Percentiles rank a stretch among this genome's conserved stretches.
Conservation (phyloP, 1,284 basidiomycete genomes). For the Singerocomus inundabilis region DNA sequence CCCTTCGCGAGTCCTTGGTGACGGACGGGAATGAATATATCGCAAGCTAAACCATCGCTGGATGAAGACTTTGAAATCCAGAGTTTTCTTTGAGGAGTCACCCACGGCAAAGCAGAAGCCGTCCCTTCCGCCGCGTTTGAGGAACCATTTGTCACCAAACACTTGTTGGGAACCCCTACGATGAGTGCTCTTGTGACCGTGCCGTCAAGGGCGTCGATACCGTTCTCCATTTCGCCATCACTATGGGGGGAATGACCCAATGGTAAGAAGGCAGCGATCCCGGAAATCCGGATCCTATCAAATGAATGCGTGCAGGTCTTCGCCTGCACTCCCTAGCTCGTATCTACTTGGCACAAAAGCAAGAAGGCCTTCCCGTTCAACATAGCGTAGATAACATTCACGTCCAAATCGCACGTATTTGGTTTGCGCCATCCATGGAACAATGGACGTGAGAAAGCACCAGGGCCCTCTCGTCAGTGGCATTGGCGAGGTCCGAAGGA, state of each 20-base stretch:
- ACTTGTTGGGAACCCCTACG: conserved; percentile 47
- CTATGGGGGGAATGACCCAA: conserved; percentile 54
- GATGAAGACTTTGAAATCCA: neutral
- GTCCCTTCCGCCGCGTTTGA: conserved; percentile 27
- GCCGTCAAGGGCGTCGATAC: conserved; percentile 40
- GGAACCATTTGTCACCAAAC: conserved; percentile 36
- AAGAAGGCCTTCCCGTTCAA: conserved; percentile 39
- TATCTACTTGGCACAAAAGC: conserved; percentile 51
- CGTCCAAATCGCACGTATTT: conserved; percentile 50
- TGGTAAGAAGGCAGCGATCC: conserved; percentile 41
- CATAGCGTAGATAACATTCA: conserved; percentile 36
- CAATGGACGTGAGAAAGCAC: conserved; percentile 56
- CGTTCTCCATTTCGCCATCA: conserved; percentile 57
- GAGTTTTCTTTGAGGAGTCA: conserved; percentile 42
- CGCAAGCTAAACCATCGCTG: conserved; percentile 35
- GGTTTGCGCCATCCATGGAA: conserved; percentile 54
- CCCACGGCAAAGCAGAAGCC: conserved; percentile 49
- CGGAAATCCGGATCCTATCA: conserved; percentile 38
- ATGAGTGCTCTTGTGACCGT: conserved; percentile 38
- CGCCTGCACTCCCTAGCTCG: conserved; percentile 59
- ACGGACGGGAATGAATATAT: conserved; percentile 59
- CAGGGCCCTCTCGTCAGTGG: conserved; percentile 56
- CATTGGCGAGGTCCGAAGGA: conserved; percentile 31
- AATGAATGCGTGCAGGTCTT: conserved; percentile 50
- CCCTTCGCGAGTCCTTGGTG: conserved; percentile 38